phyloP scores from a whole-genome alignment of 73 alveolate genomes.

The Paramecium biaurelia region DNA sequence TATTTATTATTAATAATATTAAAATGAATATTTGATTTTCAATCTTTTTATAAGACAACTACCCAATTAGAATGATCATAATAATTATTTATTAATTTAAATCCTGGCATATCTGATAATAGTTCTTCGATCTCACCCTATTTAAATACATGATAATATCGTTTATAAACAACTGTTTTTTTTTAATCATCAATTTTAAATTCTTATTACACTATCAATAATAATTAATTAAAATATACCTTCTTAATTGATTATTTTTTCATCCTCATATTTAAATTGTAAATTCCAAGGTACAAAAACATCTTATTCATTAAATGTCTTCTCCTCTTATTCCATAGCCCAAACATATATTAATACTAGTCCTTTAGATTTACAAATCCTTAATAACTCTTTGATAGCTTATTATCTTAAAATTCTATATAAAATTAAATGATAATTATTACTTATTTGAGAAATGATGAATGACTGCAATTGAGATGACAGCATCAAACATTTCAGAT shows the following conservation, averaged over 20 bases:
- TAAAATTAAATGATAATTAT: not conserved
- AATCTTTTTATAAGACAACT: slow-evolving; percentile 81
- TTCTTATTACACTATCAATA: slow-evolving; percentile 39
- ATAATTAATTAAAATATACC: slow-evolving; percentile 57
- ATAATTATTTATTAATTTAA: slow-evolving; percentile 80
- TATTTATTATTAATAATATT: not conserved
- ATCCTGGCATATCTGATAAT: slow-evolving; percentile 72
- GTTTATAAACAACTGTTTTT: slow-evolving; percentile 87
- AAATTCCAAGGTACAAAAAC: slow-evolving; percentile 99
- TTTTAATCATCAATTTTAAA: slow-evolving; percentile 76
- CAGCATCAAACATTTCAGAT: slow-evolving; percentile 87
- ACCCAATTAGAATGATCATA: slow-evolving; percentile 99
- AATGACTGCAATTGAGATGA: slow-evolving; percentile 96
- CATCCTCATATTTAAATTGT: slow-evolving; percentile 88
- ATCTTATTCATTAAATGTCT: slow-evolving; percentile 91
- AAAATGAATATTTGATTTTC: slow-evolving; percentile 38
- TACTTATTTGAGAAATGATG: slow-evolving; percentile 94
- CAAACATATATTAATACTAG: slow-evolving; percentile 91
- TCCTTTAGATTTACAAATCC: slow-evolving; percentile 88
- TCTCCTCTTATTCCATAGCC: slow-evolving; percentile 97
- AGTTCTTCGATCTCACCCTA: slow-evolving; percentile 96
- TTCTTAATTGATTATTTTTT: slow-evolving; percentile 69
- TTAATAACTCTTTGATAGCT: slow-evolving; percentile 88
- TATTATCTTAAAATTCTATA: slow-evolving; percentile 78
- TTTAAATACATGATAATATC: slow-evolving; percentile 98